Evolutionary conservation across 225 moss, liverwort and hornwort species (phyloP).

Genomic region (Sphagnum tenellum): DNA sequence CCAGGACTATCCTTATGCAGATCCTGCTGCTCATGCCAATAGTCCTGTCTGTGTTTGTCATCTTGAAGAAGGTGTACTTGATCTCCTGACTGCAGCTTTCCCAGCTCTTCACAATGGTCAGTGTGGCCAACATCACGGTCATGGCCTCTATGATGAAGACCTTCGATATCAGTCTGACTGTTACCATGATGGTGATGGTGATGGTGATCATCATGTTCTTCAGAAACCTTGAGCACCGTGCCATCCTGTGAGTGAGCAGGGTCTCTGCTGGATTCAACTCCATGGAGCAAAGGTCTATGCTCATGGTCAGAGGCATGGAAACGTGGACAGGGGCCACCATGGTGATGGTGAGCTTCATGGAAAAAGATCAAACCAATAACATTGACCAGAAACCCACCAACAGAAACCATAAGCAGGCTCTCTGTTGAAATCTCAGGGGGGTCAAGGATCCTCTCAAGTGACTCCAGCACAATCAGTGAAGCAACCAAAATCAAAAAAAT

Average conservation of each 20-base stretch:
- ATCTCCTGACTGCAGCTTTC: background rate
- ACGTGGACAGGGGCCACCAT: constrained; percentile 52
- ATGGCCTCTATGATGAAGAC: background rate
- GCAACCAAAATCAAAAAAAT: constrained; percentile 87
- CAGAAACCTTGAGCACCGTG: constrained; percentile 21
- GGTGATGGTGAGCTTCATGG: constrained; percentile 87
- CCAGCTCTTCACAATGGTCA: constrained; percentile 1
- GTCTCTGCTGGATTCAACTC: background rate
- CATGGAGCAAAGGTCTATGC: background rate
- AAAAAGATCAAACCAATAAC: constrained; percentile 85
- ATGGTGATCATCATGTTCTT: constrained; percentile 20
- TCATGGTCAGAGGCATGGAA: constrained; percentile 14
- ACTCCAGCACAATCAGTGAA: constrained; percentile 90
- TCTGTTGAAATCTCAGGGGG: constrained; percentile 89
- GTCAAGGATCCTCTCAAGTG: constrained; percentile 80
- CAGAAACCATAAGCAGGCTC: constrained; percentile 72
- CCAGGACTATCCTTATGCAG: background rate
- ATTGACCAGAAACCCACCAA: constrained; percentile 77
- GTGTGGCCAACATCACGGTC: background rate
- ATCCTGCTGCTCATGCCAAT: constrained; percentile 17
- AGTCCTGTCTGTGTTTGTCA: constrained; percentile 3
- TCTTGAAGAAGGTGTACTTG: constrained; percentile 6
- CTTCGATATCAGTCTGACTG: constrained; percentile 2
- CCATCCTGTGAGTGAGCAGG: constrained; percentile 2
- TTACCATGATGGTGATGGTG: constrained; percentile 6